Conservation (phyloP, 1,284 basidiomycete genomes). For the Rhodotorula mucilaginosa region DNA sequence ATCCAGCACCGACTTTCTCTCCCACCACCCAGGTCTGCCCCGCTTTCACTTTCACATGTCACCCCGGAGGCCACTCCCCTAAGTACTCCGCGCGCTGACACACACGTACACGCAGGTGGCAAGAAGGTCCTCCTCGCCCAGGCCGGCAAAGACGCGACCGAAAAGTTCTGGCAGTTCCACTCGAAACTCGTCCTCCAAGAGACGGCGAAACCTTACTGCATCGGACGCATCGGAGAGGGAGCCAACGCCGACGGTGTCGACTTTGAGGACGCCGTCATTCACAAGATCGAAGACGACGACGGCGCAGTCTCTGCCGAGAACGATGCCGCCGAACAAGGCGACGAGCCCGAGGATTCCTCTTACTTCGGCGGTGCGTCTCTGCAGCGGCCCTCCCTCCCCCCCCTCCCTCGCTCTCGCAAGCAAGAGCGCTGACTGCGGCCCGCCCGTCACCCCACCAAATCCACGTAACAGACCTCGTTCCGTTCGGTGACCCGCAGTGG, state of each 20-base stretch:
- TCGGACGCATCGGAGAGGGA: conserved; percentile 23
- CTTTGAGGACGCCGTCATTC: conserved; percentile 6
- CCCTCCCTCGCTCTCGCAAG: not conserved
- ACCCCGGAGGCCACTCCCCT: not conserved
- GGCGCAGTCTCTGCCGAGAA: not conserved
- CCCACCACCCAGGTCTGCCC: conserved; percentile 34
- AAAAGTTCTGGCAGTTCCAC: conserved; percentile 37
- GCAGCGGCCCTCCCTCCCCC: too few species aligned
- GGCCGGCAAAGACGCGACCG: conserved; percentile 26
- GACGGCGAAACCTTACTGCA: conserved; percentile 18
- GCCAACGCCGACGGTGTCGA: not conserved
- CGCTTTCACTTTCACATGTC: not conserved
- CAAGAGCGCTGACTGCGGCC: not conserved
- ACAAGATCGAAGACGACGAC: not conserved
- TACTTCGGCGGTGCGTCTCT: conserved; percentile 37
- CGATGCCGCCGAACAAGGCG: not conserved
- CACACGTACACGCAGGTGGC: conserved; percentile 13
- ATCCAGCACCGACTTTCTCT: conserved; percentile 32
- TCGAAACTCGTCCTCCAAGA: conserved; percentile 26
- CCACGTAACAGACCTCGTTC: conserved; percentile 8
- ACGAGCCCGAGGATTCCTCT: conserved; percentile 29
- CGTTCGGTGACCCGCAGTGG: conserved; percentile 43
- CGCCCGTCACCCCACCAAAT: too few species aligned
- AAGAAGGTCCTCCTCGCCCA: conserved; percentile 26
- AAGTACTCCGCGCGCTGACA: too few species aligned